Evolutionary conservation across 441 rosid genomes (phyloP).

Genomic region (Euphorbia corollata): DNA sequence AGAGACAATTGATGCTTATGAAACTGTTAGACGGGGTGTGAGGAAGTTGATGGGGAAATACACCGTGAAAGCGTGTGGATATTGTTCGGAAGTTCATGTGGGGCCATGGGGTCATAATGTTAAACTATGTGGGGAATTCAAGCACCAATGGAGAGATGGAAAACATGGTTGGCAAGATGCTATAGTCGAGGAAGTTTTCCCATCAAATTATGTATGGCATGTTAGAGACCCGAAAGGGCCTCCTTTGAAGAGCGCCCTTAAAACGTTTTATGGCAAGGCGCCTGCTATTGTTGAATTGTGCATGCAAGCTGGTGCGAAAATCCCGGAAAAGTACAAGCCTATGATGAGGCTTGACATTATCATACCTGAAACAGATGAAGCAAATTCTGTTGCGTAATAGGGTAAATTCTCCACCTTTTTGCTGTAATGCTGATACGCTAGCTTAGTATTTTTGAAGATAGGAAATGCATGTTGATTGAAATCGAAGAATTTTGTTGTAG

Average conservation of each 20-base stretch:
- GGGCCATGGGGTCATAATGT: slow-evolving; percentile 83
- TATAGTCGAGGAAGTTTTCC: slow-evolving; percentile 60
- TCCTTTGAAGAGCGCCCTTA: slow-evolving; percentile 50
- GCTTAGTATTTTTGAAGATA: slow-evolving; percentile 1
- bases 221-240: slow-evolving; percentile 60
- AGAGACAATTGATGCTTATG: slow-evolving; percentile 70
- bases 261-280: slow-evolving; percentile 69
- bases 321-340: slow-evolving; percentile 54
- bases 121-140: slow-evolving; percentile 68
- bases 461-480: not conserved
- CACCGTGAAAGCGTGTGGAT: slow-evolving; percentile 83
- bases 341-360: slow-evolving; percentile 80
- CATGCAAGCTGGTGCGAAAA: slow-evolving; percentile 53
- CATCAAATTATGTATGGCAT: slow-evolving; percentile 78
- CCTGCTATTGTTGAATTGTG: slow-evolving; percentile 56
- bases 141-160: slow-evolving; percentile 91
- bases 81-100: slow-evolving; percentile 68
- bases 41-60: slow-evolving; percentile 59
- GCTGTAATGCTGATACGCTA: not conserved
- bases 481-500: not conserved
- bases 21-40: slow-evolving; percentile 53
- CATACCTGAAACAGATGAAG: slow-evolving; percentile 57
- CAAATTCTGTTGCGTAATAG: slow-evolving; percentile 39
- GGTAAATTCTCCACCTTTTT: slow-evolving; percentile 7
- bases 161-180: slow-evolving; percentile 90